Evolutionary conservation across 1,284 basidiomycete genomes (phyloP), one percentile per base, ranked within the genome.

Genomic region (Prillingera fragicola): DNA sequence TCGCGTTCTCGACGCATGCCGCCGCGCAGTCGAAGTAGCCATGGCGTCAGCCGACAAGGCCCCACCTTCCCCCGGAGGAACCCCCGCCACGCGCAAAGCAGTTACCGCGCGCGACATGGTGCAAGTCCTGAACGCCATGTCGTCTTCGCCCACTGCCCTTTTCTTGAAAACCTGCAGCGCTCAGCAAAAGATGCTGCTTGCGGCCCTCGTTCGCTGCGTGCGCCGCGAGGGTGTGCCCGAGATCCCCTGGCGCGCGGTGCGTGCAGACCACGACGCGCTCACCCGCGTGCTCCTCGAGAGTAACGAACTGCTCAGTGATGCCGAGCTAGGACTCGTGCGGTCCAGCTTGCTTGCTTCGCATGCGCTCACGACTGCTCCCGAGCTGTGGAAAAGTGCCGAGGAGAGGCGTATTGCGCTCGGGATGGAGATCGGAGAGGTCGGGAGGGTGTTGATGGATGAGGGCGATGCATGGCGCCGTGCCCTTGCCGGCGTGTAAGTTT

Each of bases 1-100:
- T 34, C 78, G 92, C 25, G 88, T 94, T 25, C 75, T 98, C 44
- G 95, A 99, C 66, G 86, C 95, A 22, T 96, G 91, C 73, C 77
- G 89, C 79, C 83, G 50, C 5, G 83, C 87, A 0, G 86, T 91
- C 4, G 90, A 94, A 63, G 77, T 87, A n/a, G 80, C 82, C 7
- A 41, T 68, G 8, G 62, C 67, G 34, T 38, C 44, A n/a, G 17
- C 28, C 7, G 14, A 17, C 2, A 18, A 26, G 8, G 33, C 18
- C 34, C 18, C 31, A 33, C 3, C 17, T 29, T 27, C 1, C 4
- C 37, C 18, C 6, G 13, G 17, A n/a, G 13, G 10, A 4, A 7
- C 15, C 3, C 18, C 8, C 13, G 9, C 8, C 17, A 17, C 35
- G 26, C 41, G 38, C 28, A 23, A 63, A 26, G 74, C 80, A 0